Conservation (phyloP, 257 asterid genomes). For the Jasminum sambac region DNA sequence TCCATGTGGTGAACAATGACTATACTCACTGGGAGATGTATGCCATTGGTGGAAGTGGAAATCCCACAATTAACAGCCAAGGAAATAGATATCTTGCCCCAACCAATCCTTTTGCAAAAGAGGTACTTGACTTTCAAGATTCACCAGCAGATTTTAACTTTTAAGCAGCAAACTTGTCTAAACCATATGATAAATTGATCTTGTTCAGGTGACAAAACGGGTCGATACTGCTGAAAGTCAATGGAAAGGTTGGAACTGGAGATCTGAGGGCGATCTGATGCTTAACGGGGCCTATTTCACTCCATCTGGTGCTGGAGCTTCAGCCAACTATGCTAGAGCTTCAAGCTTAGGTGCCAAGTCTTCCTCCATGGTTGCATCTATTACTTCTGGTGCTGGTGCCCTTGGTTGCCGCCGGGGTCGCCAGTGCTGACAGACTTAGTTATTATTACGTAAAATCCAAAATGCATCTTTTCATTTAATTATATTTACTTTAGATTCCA, state of each 20-base stretch:
- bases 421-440: conserved; percentile 47
- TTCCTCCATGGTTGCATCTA: conserved; percentile 72
- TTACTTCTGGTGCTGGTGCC: conserved; percentile 80
- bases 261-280: conserved; percentile 91
- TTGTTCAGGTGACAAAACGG: conserved; percentile 79
- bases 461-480: conserved; percentile 22
- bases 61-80: conserved; percentile 91
- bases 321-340: conserved; percentile 91
- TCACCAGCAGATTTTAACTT: neutral
- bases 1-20: conserved; percentile 96
- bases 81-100: conserved; percentile 94
- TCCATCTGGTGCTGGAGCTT: conserved; percentile 93
- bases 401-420: conserved; percentile 75
- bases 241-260: conserved; percentile 96
- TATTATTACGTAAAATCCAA: conserved; percentile 20
- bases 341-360: conserved; percentile 96
- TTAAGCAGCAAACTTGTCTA: neutral
- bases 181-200: conserved; percentile 9
- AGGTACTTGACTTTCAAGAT: conserved; percentile 42
- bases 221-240: conserved; percentile 61
- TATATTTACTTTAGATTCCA: conserved; percentile 20
- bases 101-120: conserved; percentile 66
- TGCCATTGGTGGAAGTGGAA: conserved; percentile 92
- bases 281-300: conserved; percentile 91
- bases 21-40: conserved; percentile 98